Percentiles rank a stretch among this genome's conserved stretches.
Conservation (phyloP, 129 eudicot species). For the Pulicaria dysenterica region DNA sequence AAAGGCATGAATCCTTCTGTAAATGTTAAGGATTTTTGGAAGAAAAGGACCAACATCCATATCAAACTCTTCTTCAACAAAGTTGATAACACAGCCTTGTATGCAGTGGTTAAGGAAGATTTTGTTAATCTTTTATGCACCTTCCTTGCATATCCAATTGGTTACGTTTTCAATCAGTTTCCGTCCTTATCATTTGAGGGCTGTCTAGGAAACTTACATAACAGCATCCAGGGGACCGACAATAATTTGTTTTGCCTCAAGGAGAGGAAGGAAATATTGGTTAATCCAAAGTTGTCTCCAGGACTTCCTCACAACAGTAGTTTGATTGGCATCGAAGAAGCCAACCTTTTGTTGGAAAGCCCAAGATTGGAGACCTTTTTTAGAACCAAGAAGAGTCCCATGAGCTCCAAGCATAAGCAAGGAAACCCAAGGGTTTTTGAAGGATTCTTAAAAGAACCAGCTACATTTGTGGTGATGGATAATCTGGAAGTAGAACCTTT, state of each 20-base stretch:
- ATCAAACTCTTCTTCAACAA: conserved; percentile 19
- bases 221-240: conserved; percentile 13
- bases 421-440: conserved; percentile 6
- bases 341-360: background rate
- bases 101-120: conserved; percentile 22
- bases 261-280: conserved; percentile 19
- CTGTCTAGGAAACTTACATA: conserved; percentile 25
- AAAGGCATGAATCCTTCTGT: background rate
- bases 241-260: background rate
- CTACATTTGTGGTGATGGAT: conserved; percentile 18
- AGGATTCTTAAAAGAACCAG: background rate
- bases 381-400: no score
- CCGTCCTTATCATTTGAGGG: conserved; percentile 8
- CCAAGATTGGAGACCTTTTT: background rate
- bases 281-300: conserved; percentile 22
- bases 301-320: conserved; percentile 2
- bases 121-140: conserved; percentile 17
- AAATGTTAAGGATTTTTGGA: conserved; percentile 11
- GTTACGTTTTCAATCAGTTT: conserved; percentile 21
- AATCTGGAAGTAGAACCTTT: conserved; percentile 22
- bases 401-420: background rate
- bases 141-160: conserved; percentile 21
- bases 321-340: conserved; percentile 18
- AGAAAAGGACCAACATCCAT: background rate
- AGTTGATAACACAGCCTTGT: conserved; percentile 10